phyloP scores from a whole-genome alignment of 1,139 yeast species.

The Taiozyma sp. region DNA sequence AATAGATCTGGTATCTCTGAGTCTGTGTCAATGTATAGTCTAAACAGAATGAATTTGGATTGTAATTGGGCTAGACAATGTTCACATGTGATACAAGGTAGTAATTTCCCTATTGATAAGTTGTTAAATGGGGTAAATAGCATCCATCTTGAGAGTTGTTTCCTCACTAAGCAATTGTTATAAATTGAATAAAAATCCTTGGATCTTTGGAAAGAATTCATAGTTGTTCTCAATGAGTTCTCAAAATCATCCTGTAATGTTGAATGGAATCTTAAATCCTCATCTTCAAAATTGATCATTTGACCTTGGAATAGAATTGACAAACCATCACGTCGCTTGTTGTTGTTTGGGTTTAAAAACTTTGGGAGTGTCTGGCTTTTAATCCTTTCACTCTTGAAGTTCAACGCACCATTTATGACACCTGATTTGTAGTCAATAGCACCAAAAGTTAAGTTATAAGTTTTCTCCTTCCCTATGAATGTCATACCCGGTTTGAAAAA shows the following conservation, averaged over 20 bases:
- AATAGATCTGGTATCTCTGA: conserved; percentile 10
- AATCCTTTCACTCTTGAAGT: not conserved
- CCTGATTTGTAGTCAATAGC: conserved; percentile 1
- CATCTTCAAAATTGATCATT: conserved; percentile 12
- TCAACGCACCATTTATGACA: conserved; percentile 1
- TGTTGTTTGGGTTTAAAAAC: not conserved
- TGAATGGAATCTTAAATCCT: conserved; percentile 16
- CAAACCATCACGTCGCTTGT: not conserved
- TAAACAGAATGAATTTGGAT: conserved; percentile 9
- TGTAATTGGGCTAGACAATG: conserved; percentile 14
- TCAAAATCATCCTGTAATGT: conserved; percentile 2
- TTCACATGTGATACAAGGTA: conserved; percentile 12
- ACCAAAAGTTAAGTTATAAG: conserved; percentile 1
- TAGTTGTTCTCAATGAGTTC: not conserved
- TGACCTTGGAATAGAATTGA: conserved; percentile 1
- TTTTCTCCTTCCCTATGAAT: not conserved
- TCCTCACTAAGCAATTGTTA: conserved; percentile 9
- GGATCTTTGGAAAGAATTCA: not conserved
- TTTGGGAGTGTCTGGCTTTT: not conserved
- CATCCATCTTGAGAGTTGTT: conserved; percentile 18
- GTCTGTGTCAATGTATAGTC: conserved; percentile 5
- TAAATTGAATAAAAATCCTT: conserved; percentile 5
- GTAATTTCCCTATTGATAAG: conserved; percentile 4
- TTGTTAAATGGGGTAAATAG: conserved; percentile 17
- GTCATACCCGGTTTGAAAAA: conserved; percentile 13